phyloP scores from a whole-genome alignment of 495 filamentous ascomycete genomes.

The Peziza echinospora region DNA sequence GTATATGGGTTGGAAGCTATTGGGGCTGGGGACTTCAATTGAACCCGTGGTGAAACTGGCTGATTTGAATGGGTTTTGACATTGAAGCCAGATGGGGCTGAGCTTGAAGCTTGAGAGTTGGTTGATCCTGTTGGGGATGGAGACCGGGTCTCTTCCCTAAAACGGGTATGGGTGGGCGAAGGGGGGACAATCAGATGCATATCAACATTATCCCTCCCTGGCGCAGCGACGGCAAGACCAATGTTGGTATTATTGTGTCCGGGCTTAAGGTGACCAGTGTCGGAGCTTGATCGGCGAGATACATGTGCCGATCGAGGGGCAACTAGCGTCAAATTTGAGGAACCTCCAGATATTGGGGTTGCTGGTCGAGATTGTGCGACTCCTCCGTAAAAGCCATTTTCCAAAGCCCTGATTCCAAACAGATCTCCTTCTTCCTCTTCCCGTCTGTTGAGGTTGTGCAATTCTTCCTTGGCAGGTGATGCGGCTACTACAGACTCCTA shows the following conservation, averaged over 20 bases:
- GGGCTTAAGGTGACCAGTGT: too few relatives aligned
- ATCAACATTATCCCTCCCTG: too few relatives aligned
- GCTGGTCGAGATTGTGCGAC: slow-evolving; percentile 26
- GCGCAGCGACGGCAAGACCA: too few relatives aligned
- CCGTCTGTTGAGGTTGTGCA: slow-evolving; percentile 14
- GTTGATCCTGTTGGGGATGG: not conserved
- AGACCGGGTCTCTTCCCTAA: not conserved
- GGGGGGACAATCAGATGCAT: not conserved
- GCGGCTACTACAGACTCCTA: too few relatives aligned
- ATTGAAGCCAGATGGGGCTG: too few relatives aligned
- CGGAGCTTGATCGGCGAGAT: not conserved
- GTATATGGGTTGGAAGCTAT: too few relatives aligned
- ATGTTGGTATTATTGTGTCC: too few relatives aligned
- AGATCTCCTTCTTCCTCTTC: slow-evolving; percentile 27
- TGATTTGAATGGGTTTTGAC: too few relatives aligned
- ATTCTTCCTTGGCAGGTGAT: too few relatives aligned
- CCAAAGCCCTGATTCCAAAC: slow-evolving; percentile 26
- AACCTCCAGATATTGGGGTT: slow-evolving; percentile 17
- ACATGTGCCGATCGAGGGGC: not conserved
- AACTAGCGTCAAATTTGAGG: not conserved
- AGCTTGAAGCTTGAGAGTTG: not conserved
- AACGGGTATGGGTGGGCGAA: not conserved
- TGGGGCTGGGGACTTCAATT: too few relatives aligned
- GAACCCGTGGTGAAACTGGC: too few relatives aligned
- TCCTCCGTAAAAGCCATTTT: slow-evolving; percentile 26